Evolutionary conservation across 2,329 filamentous ascomycete species (phyloP), one percentile per base, ranked within the genome.

Genomic region (Huntiella moniliformis): DNA sequence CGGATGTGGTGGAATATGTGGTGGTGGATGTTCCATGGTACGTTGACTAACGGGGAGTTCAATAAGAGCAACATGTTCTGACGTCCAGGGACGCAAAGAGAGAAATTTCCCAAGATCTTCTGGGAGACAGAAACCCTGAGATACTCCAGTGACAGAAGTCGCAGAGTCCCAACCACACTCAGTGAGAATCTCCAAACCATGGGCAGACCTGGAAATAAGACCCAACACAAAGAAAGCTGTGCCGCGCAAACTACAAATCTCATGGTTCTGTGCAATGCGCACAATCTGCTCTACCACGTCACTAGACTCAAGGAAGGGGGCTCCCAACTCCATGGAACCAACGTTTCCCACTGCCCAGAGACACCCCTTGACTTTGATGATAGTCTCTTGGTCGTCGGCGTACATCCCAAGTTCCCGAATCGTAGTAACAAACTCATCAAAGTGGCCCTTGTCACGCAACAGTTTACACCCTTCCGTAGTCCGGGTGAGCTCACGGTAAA

Each of bases 311-410:
- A 98, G 68, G 59, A 98, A 98, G 0, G 86, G 86, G 1, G 88
- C 88, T 1, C 91, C 91, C 1, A 95, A 75, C 55, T 96, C 88
- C 87, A 98, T 96, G 0, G 87, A 95, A 0, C 91, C 91, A 34
- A 98, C 88, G 54, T 98, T 98, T 17, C 91, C 91, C 1, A 98
- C 86, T 0, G 91, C 91, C 91, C 91, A 98, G 41, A 98, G 68
- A 58, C 86, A 95, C 5, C 87, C 91, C 60, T 98, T 98, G 52
- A 96, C 85, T 58, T 95, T 96, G 49, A 85, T 76, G 38, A 96
- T 77, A 17, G 80, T 72, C 60, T 98, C 91, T 0, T 73, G 59
- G 55, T 98, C 91, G 53, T 92, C 81, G 37, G 79, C 78, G 54
- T 91, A 81, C 67, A 87, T 79, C 33, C 80, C 82, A 54, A 86